Evolutionary conservation across 768 basidiomycete species (phyloP), one percentile per base, ranked within the genome.

Genomic region (Leccinellum albellum): DNA sequence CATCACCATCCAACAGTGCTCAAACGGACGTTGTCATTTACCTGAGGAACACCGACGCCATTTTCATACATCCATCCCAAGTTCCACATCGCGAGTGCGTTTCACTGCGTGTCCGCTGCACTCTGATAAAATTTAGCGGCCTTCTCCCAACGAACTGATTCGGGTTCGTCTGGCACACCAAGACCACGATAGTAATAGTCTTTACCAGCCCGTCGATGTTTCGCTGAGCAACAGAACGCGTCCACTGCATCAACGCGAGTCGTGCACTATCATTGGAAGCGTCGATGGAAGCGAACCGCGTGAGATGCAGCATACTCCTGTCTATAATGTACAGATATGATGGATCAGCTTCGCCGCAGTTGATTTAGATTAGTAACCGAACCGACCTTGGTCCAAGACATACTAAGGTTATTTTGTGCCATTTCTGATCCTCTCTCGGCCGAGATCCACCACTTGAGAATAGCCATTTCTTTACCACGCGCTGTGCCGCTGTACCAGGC

Each of bases 31-130:
- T 29, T 46, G 6, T 29, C 48, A 60, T 76, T 60, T 59, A 91
- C 92, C 79, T 90, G 88, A 24, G 89, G 85, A 0, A 98, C 91
- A 3, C 97, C 97, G 21, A 91, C 71, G 0, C 97, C 97, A 64
- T 94, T 92, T 75, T 98, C 96, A 70, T 98, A 98, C 97, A 98
- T 98, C 91, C 92, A 98, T 2, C 96, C 97, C 12, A 98, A 75
- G 67, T 98, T 97, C 94, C 94, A 98, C 87, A 97, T 92, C 1
- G 97, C 94, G 61, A 98, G 78, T 1, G 97, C 94, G 63, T 94
- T 97, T 64, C 89, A 64, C 59, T 95, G 91, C 2, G 92, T 95
- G 61, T 94, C 93, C 2, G 91, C 93, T 4, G 97, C 97, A 29
- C 91, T 89, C 67, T 91, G 94, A 66, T 99, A 99, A 68, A 91